phyloP scores from a whole-genome alignment of 306 rosid species.

The Lupinus albus region DNA sequence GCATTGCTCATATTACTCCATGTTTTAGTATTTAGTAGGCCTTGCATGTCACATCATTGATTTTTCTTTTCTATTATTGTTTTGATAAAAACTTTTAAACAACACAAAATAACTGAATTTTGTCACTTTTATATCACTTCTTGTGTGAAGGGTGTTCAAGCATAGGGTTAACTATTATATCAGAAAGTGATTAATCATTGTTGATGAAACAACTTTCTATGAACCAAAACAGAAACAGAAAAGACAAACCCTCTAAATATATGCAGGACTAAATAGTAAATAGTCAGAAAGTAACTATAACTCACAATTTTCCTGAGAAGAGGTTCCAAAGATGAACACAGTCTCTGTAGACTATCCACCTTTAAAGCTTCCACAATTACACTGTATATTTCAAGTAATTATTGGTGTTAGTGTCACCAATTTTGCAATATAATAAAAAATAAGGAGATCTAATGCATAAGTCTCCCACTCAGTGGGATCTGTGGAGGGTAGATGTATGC shows the following conservation, averaged over 20 bases:
- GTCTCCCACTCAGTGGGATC: too few relatives aligned
- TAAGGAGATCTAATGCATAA: too few relatives aligned
- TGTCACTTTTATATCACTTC: neutral
- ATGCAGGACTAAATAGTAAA: conserved; percentile 13
- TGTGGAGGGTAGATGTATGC: too few relatives aligned
- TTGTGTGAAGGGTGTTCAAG: conserved; percentile 12
- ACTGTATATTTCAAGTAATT: conserved; percentile 52
- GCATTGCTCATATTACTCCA: neutral
- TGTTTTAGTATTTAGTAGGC: neutral
- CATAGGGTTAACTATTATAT: neutral
- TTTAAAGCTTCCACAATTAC: conserved; percentile 88
- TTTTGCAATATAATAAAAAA: conserved; percentile 33
- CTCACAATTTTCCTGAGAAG: conserved; percentile 89
- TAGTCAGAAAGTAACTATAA: conserved; percentile 14
- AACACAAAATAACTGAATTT: neutral
- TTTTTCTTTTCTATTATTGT: neutral
- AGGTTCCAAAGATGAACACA: conserved; percentile 81
- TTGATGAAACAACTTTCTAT: conserved; percentile 16
- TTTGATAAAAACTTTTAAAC: neutral
- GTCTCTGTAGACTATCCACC: conserved; percentile 87
- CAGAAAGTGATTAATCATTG: neutral
- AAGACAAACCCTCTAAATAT: neutral
- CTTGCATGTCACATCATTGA: neutral
- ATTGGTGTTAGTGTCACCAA: conserved; percentile 32
- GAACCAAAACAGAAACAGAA: neutral